Base-by-base conservation (phyloP, 371 early-diverging fungal species). In the Parasitella parasitica region DNA sequence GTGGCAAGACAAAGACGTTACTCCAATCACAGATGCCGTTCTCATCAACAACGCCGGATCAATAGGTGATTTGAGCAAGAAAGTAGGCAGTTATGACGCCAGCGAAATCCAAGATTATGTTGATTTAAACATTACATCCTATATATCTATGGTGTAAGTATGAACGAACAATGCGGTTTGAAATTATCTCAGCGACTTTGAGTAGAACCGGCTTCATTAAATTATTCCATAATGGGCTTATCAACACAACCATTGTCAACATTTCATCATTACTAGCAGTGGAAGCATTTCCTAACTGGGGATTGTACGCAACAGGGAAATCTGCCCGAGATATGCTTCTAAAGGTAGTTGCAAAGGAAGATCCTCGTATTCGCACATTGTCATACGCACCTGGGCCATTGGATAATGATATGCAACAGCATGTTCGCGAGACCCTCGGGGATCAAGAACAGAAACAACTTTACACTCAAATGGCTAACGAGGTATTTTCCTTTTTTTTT, bases 311-410 rank as follows among this genome's bases (percentile, higher is more conserved):
- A n/a, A 76, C 90, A 0, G 86, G 84, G n/a, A 94, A 96, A 75
- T 91, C 94, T 2, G 95, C 95, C 0, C 82, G 97, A n/a, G 92
- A 97, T 64, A 86, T 88, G 86, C 77, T 91, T 37, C 66, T 90
- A 51, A 58, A 80, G 15, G 88, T 89, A 1, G 72, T 91, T 5
- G 91, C 93, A 7, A 91, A 91, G 61, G 77, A 80, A 61, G 83
- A 91, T 69, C 63, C 63, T 62, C 71, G 68, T 26, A 66, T 78
- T 49, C 70, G 74, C 9, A 85, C 89, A 6, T 78, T 97, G 35
- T 94, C 86, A 66, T 97, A 95, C 75, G 94, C 97, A 1, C 97
- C 97, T 7, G 97, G 97, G 1, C 97, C 97, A 28, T 68, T 97
- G 59, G 89, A 94, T 60, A 94, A 91, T 61, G 86, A 86, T 37